Evolutionary conservation across 2,329 filamentous ascomycete species (phyloP), one percentile per base, ranked within the genome.

Genomic region (Drechslerella dactyloides): DNA sequence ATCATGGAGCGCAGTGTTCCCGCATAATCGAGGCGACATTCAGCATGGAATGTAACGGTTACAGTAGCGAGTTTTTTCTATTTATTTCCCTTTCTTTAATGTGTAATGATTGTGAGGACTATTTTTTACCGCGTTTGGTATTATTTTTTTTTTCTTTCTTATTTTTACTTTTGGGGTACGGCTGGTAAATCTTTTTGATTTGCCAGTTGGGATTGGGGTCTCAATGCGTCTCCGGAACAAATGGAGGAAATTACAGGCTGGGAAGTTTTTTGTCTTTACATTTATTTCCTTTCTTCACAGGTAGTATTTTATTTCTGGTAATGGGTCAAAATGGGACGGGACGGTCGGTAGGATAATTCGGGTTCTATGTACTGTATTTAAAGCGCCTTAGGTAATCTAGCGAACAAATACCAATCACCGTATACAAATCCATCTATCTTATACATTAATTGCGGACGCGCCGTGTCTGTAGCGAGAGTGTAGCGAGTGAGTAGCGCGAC

Each of bases 11-110:
- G 23, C 42, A 11, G n/a, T n/a, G 21, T 19, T 58, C 33, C 17
- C 30, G 11, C 4, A 19, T 58, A n/a, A 40, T 6, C 19, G 17
- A 8, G 13, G 44, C 13, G 6, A 7, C 17, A 6, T 48, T 48
- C 13, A n/a, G 44, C 19, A 48, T 48, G 7, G 15, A 7, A 48
- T 48, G 19, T 51, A 7, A 2, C 46, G 6, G 11, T 51, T 2
- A 19, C 19, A 17, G 11, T 21, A 42, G 17, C 19, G 46, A 21
- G 3, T 51, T 21, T 46, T 3, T 13, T 51, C 24, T 60, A 21
- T 23, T 51, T 21, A 4, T 3, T 13, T 51, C 24, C 52, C n/a
- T 24, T 52, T 30, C 13, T 55, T 42, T 60, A 60, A 52, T 60
- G 21, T 52, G 40, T 60, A 52, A 60, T 60, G 6, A 19, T 52